Evolutionary conservation across 164 flowering plant genomes (phyloP), one percentile per base, ranked within the genome.

Genomic region (Amborella trichopoda): DNA sequence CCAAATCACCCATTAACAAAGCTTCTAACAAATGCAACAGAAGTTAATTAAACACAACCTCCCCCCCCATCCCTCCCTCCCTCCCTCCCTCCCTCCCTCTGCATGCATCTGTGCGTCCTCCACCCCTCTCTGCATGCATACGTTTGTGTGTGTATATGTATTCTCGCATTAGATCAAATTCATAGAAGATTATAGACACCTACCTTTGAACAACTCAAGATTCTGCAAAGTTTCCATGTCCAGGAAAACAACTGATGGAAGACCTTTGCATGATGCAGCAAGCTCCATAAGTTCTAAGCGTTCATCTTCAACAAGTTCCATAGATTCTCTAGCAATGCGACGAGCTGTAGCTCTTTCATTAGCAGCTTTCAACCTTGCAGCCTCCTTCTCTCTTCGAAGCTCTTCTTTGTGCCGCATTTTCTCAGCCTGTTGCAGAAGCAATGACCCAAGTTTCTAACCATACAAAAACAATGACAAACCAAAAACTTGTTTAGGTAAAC

Each of bases 201-300:
- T 53, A 90, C 97, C 95, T 74, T 73, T 76, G 50, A 72, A 77
- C 41, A 42, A 57, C 5, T 77, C 84, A 49, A 90, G 85, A 53
- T 75, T 74, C 61, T 83, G 74, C 59, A 90, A 19, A 23, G 91
- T 68, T 28, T 86, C 94, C 62, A 63, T 57, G 44, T 86, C 97
- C 55, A 90, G 85, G 40, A 82, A 67, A 42, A 70, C 21, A 5
- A 81, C 62, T 23, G 95, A 77, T 28, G 86, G 75, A 53, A 85
- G 55, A 22, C 84, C 84, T 59, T 75, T 83, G 59, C 62, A 70
- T 30, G 73, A 59, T 3, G 77, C 81, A 44, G 94, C 94, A 46
- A 90, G 44, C 59, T 90, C 97, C 97, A 90, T 83, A 44, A 90
- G 86, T 55, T 90, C 97, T 68, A 90, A 53, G 8, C 78, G 83